Conservation (phyloP, 208 protist genomes). For the Tritrichomonas musculus region DNA sequence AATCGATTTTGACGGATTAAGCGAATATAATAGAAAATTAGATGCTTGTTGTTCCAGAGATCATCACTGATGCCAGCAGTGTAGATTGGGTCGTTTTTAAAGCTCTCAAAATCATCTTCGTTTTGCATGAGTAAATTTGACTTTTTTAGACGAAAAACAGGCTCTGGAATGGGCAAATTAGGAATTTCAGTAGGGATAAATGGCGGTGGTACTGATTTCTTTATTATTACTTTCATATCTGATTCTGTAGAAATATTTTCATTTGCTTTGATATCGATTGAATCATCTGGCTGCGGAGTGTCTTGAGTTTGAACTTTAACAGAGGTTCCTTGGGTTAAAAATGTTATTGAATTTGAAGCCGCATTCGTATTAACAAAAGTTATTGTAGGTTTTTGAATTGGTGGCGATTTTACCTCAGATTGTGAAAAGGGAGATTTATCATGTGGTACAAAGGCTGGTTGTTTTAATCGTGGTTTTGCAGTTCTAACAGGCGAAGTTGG, state of each 20-base stretch:
- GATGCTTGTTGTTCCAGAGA: background rate
- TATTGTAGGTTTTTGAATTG: background rate
- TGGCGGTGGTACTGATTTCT: background rate
- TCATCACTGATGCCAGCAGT: background rate
- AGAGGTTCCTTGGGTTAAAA: too few species aligned
- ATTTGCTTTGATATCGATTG: background rate
- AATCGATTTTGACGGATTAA: slow-evolving; percentile 18
- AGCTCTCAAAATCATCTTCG: background rate
- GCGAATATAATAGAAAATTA: slow-evolving; percentile 32
- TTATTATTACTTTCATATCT: background rate
- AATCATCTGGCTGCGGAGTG: background rate
- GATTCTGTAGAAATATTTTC: too few species aligned
- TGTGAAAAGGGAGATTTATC: too few species aligned
- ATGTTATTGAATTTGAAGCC: background rate
- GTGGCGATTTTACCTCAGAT: too few species aligned
- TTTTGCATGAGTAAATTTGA: background rate
- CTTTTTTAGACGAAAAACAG: background rate
- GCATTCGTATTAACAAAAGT: background rate
- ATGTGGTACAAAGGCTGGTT: too few species aligned
- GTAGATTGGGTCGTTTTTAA: slow-evolving; percentile 19
- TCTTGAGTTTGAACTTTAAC: background rate
- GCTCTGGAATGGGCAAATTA: background rate
- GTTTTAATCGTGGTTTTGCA: too few species aligned
- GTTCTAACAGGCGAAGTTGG: too few species aligned
- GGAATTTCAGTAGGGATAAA: background rate